Percentiles rank a stretch among this genome's conserved stretches.
These are phyloP conservation scores for Puccinia polysora DNA, from an alignment of 1,284 basidiomycete genomes.

Conservation along the genomic window DNA sequence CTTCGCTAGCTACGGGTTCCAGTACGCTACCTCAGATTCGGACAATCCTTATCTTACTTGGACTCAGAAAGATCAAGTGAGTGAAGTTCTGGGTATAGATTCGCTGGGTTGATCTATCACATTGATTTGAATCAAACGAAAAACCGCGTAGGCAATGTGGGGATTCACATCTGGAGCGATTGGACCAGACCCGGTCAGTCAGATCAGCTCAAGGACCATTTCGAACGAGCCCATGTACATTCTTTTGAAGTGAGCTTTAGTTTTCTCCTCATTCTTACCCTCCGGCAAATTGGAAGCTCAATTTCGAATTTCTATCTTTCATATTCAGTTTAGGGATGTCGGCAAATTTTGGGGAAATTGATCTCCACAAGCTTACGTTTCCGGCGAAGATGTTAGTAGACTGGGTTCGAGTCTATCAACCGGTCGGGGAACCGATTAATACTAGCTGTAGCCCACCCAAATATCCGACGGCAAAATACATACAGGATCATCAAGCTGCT, in stretches of 20 bases:
- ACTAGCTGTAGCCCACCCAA: constrained; percentile 75
- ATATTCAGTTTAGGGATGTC: constrained; percentile 44
- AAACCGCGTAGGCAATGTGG: constrained; percentile 64
- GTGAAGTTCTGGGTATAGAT: too few species aligned
- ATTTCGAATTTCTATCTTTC: constrained; percentile 45
- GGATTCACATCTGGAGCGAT: constrained; percentile 69
- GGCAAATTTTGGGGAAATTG: constrained; percentile 46
- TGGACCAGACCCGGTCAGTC: constrained; percentile 62
- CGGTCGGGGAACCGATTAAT: constrained; percentile 58
- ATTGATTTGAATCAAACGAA: constrained; percentile 74
- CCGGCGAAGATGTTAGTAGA: constrained; percentile 45
- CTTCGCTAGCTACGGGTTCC: constrained; percentile 63
- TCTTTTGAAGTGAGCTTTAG: not conserved
- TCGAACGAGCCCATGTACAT: constrained; percentile 65
- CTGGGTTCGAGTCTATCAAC: constrained; percentile 46
- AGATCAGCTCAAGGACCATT: constrained; percentile 69
- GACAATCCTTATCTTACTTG: constrained; percentile 36
- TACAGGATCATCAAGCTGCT: constrained; percentile 51
- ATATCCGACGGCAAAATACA: constrained; percentile 72
- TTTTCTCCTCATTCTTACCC: not conserved
- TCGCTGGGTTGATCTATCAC: constrained; percentile 45
- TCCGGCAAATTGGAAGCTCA: constrained; percentile 56
- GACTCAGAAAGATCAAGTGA: constrained; percentile 41
- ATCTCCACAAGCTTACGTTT: constrained; percentile 44
- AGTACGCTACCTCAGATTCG: constrained; percentile 53